Percentiles rank a stretch among this genome's conserved stretches.
Evolutionary conservation across 2,329 filamentous ascomycete species (phyloP).

Genomic region (Colletotrichum kahawae): DNA sequence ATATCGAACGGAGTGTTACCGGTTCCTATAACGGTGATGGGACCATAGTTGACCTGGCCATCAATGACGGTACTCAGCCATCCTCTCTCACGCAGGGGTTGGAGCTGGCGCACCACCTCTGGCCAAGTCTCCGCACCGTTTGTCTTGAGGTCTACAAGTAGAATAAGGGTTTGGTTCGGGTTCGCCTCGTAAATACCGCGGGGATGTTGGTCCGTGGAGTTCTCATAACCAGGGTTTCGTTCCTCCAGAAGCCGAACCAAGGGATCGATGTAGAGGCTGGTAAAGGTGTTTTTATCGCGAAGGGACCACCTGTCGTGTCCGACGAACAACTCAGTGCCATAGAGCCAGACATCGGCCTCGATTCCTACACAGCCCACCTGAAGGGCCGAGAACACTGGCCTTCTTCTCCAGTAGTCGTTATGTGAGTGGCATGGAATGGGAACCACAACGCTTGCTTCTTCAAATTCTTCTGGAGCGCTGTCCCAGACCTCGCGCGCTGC

Average conservation of each 20-base stretch:
- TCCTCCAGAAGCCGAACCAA: slow-evolving; percentile 63
- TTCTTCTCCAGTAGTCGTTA: slow-evolving; percentile 72
- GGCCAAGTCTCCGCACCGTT: slow-evolving; percentile 56
- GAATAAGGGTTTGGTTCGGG: slow-evolving; percentile 58
- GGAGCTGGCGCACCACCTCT: slow-evolving; percentile 57
- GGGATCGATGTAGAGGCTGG: slow-evolving; percentile 67
- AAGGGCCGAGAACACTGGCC: slow-evolving; percentile 68
- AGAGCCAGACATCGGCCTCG: slow-evolving; percentile 74
- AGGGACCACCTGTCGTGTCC: slow-evolving; percentile 65
- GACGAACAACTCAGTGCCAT: slow-evolving; percentile 60
- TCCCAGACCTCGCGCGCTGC: slow-evolving; percentile 14
- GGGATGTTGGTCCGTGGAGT: slow-evolving; percentile 38
- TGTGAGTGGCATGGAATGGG: slow-evolving; percentile 69
- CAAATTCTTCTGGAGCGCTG: neutral
- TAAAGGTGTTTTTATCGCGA: slow-evolving; percentile 61
- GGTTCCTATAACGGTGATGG: slow-evolving; percentile 72
- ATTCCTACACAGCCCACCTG: slow-evolving; percentile 64
- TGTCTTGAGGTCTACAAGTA: slow-evolving; percentile 76
- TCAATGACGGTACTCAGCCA: slow-evolving; percentile 62
- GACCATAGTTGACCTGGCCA: slow-evolving; percentile 53
- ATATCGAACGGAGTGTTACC: slow-evolving; percentile 66
- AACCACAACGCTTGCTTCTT: slow-evolving; percentile 33
- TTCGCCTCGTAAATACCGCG: slow-evolving; percentile 61
- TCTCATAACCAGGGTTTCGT: slow-evolving; percentile 49
- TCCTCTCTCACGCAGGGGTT: slow-evolving; percentile 61